Percentiles rank a stretch among this genome's conserved stretches.
Evolutionary conservation across 148 eudicot genomes (phyloP).

Genomic region (Silene latifolia): DNA sequence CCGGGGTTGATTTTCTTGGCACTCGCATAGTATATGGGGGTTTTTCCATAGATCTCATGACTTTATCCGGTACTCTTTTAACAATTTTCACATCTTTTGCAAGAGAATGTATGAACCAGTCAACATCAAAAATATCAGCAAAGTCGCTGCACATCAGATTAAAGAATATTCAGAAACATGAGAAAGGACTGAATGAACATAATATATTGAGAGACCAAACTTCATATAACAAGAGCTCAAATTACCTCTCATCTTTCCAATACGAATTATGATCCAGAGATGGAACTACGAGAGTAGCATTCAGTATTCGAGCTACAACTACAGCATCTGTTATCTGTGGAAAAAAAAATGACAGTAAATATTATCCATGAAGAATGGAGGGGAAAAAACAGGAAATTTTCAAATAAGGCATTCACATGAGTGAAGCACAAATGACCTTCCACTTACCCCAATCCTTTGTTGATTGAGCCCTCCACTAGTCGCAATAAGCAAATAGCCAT

Average conservation of each 20-base stretch:
- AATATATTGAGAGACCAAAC: background rate
- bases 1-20: constrained; percentile 91
- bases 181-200: background rate
- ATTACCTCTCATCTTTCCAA: constrained; percentile 95
- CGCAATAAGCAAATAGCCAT: constrained; percentile 92
- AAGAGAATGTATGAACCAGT: constrained; percentile 87
- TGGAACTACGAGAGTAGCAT: constrained; percentile 92
- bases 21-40: constrained; percentile 91
- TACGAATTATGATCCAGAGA: constrained; percentile 85
- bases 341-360: constrained; percentile 10
- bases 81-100: constrained; percentile 79
- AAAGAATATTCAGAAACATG: constrained; percentile 12
- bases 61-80: constrained; percentile 81
- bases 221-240: constrained; percentile 16
- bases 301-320: constrained; percentile 87
- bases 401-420: background rate
- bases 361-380: constrained; percentile 3
- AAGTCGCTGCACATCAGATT: constrained; percentile 73
- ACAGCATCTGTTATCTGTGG: constrained; percentile 93
- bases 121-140: constrained; percentile 77
- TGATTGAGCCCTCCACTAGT: constrained; percentile 96
- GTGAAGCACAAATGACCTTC: constrained; percentile 12
- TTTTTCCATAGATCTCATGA: constrained; percentile 83
- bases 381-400: background rate
- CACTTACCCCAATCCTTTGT: constrained; percentile 93